Conservation (phyloP, 106 monocot genomes). For the Ottelia alismoides region DNA sequence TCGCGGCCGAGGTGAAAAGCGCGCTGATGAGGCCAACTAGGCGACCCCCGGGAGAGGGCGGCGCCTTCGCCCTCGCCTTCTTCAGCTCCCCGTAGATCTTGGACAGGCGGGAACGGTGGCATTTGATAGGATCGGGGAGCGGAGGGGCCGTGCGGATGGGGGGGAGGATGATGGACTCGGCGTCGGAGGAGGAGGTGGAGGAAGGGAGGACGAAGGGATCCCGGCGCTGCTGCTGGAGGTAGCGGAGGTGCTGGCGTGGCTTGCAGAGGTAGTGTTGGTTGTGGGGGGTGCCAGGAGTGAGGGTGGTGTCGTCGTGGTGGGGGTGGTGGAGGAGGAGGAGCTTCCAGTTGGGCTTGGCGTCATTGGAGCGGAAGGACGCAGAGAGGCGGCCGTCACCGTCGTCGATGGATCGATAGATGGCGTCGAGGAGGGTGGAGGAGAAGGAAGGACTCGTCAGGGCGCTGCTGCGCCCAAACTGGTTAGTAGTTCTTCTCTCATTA, state of each 20-base stretch:
- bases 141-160: slow-evolving; percentile 7
- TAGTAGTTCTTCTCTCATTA: too few relatives aligned
- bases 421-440: slow-evolving; percentile 13
- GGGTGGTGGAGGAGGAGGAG: background rate
- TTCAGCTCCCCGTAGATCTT: slow-evolving; percentile 11
- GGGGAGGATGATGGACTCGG: slow-evolving; percentile 25
- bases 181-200: slow-evolving; percentile 69
- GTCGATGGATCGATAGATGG: slow-evolving; percentile 10
- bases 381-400: background rate
- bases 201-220: too few relatives aligned
- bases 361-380: background rate
- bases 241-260: background rate
- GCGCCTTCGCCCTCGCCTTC: background rate
- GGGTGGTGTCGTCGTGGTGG: background rate
- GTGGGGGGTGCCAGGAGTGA: background rate
- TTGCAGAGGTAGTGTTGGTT: background rate
- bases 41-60: slow-evolving; percentile 11
- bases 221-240: slow-evolving; percentile 21
- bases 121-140: slow-evolving; percentile 10
- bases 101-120: slow-evolving; percentile 9
- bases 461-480: background rate
- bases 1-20: slow-evolving; percentile 11
- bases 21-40: slow-evolving; percentile 30
- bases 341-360: background rate
- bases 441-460: background rate